Evolutionary conservation across 805 yeast genomes (phyloP).

Genomic region (Barnettozyma pratensis): DNA sequence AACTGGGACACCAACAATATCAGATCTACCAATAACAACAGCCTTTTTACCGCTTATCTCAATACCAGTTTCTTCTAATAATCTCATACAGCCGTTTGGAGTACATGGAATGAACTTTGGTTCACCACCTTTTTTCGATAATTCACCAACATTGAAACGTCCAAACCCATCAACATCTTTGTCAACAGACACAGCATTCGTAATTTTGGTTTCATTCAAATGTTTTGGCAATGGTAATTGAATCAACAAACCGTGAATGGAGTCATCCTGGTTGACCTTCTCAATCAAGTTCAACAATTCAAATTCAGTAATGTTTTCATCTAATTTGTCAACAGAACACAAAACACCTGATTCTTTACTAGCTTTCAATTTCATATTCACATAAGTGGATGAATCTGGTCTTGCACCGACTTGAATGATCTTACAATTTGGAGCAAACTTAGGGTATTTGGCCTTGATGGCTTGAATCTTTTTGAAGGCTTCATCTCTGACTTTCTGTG

Average conservation of each 20-base stretch:
- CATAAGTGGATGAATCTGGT: slow-evolving; percentile 89
- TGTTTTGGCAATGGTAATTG: slow-evolving; percentile 87
- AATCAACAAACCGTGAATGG: slow-evolving; percentile 80
- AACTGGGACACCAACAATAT: slow-evolving; percentile 94
- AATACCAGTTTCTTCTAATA: slow-evolving; percentile 66
- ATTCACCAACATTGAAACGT: slow-evolving; percentile 81
- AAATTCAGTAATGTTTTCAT: slow-evolving; percentile 55
- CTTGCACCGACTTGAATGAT: slow-evolving; percentile 86
- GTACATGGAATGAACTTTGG: slow-evolving; percentile 92
- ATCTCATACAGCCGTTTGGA: slow-evolving; percentile 85
- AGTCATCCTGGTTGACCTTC: slow-evolving; percentile 63
- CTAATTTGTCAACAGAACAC: slow-evolving; percentile 61
- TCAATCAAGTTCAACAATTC: slow-evolving; percentile 56
- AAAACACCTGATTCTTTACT: slow-evolving; percentile 77
- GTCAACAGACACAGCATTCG: slow-evolving; percentile 71
- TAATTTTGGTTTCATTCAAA: slow-evolving; percentile 71
- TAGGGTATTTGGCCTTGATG: slow-evolving; percentile 35
- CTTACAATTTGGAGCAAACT: slow-evolving; percentile 59
- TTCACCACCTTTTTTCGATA: slow-evolving; percentile 77
- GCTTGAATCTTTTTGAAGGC: slow-evolving; percentile 33
- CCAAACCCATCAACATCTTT: slow-evolving; percentile 98
- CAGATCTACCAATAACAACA: slow-evolving; percentile 92
- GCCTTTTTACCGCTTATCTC: slow-evolving; percentile 73
- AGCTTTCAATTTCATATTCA: slow-evolving; percentile 85
- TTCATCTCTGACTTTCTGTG: slow-evolving; percentile 39